Percentiles rank a stretch among this genome's conserved stretches.
These are phyloP conservation scores for Inonotus hispidus DNA, from an alignment of 1,284 basidiomycete species.

Conservation along the genomic window DNA sequence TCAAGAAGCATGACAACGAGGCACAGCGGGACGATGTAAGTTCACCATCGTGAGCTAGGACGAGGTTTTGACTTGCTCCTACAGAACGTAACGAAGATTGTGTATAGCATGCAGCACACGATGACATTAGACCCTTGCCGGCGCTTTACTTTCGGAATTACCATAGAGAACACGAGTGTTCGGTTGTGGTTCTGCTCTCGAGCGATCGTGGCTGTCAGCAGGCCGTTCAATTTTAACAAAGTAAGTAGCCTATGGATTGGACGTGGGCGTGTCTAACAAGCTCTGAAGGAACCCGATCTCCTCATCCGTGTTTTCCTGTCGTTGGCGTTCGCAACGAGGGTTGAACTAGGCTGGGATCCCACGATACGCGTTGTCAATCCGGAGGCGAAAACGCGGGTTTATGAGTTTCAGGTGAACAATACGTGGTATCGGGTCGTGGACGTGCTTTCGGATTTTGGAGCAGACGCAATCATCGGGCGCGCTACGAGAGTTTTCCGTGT, in stretches of 20 bases:
- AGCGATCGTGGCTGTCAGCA: neutral
- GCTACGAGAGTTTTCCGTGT: slow-evolving; percentile 3
- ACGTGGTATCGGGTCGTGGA: neutral
- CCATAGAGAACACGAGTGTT: slow-evolving; percentile 15
- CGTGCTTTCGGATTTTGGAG: neutral
- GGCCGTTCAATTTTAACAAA: slow-evolving; percentile 4
- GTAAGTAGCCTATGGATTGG: neutral
- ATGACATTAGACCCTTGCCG: slow-evolving; percentile 19
- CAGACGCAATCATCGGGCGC: neutral
- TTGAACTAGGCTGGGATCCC: slow-evolving; percentile 7
- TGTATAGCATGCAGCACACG: slow-evolving; percentile 17
- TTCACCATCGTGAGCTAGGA: neutral
- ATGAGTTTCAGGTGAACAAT: neutral
- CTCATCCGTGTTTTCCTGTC: slow-evolving; percentile 4
- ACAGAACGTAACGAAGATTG: slow-evolving; percentile 16
- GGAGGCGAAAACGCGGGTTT: neutral
- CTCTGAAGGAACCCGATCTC: neutral
- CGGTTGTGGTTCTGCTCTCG: slow-evolving; percentile 15
- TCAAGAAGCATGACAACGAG: neutral
- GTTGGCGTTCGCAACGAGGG: neutral
- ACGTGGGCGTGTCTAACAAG: neutral
- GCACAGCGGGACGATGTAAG: neutral
- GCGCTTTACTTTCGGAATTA: slow-evolving; percentile 17
- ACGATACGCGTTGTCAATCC: neutral
- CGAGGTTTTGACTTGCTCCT: slow-evolving; percentile 7